A percentile compares a stretch with the other conserved stretches of the same genome.
phyloP scores from a whole-genome alignment of 306 rosid species.

The Adenanthera pavonina region DNA sequence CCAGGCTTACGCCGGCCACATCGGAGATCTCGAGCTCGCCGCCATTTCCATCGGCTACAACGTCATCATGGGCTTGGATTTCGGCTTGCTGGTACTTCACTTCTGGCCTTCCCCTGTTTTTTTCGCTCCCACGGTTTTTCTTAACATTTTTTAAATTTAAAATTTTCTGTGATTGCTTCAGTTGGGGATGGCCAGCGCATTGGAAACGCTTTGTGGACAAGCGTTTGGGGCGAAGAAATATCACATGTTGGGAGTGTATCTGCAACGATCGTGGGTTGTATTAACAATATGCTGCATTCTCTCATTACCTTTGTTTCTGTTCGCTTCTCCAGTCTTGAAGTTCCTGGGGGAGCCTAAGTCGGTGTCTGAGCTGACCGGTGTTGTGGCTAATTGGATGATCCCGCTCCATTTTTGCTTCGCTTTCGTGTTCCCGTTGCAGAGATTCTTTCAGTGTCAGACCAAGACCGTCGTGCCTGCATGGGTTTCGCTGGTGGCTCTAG shows the following conservation, averaged over 20 bases:
- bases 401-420: slow-evolving; percentile 60
- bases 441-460: slow-evolving; percentile 56
- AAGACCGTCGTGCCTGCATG: slow-evolving; percentile 47
- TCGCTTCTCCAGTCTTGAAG: slow-evolving; percentile 46
- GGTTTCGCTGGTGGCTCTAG: slow-evolving; percentile 43
- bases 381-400: slow-evolving; percentile 56
- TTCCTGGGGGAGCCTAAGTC: slow-evolving; percentile 50
- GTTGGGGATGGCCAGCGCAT: background rate
- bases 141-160: background rate
- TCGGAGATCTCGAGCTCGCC: background rate
- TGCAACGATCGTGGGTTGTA: background rate
- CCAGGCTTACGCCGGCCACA: background rate
- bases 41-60: background rate
- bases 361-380: slow-evolving; percentile 51
- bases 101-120: background rate
- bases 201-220: background rate
- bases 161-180: background rate
- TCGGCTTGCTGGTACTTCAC: background rate
- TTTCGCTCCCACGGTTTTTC: background rate
- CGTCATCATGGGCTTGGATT: background rate
- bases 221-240: background rate
- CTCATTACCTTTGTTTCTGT: slow-evolving; percentile 44
- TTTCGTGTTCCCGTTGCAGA: slow-evolving; percentile 57
- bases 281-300: background rate
- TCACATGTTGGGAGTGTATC: background rate